These are phyloP conservation scores for Monilinia vaccinii-corymbosi DNA, from an alignment of 2,329 filamentous ascomycete species.

Conservation along the genomic window DNA sequence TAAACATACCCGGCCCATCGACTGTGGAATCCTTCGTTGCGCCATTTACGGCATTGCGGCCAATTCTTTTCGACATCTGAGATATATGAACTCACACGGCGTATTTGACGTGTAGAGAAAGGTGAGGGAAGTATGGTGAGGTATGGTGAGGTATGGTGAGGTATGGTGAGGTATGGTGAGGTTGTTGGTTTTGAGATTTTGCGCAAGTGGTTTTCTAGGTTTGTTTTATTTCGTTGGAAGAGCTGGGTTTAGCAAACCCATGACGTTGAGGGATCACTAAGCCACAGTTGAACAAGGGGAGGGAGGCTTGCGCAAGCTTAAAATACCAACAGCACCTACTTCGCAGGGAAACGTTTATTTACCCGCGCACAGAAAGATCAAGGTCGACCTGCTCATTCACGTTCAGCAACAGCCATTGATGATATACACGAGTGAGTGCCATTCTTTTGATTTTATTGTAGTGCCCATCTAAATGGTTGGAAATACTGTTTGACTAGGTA, in stretches of 20 bases:
- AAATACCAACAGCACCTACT: neutral
- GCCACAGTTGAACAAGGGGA: constrained; percentile 3
- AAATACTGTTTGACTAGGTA: neutral
- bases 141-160: neutral
- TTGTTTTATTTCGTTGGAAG: constrained; percentile 8
- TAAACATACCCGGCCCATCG: constrained; percentile 36
- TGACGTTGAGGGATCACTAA: constrained; percentile 10
- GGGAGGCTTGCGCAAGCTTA: neutral
- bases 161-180: neutral
- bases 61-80: constrained; percentile 55
- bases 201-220: neutral
- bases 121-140: neutral
- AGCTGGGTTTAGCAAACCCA: constrained; percentile 7
- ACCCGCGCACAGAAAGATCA: neutral
- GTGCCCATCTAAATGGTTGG: too few species aligned
- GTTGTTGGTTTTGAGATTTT: neutral
- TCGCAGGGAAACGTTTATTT: too few species aligned
- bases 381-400: neutral
- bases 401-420: neutral
- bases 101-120: neutral
- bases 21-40: constrained; percentile 35
- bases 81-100: neutral
- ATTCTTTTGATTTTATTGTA: too few species aligned
- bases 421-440: too few species aligned
- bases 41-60: constrained; percentile 40